Percentiles rank a stretch among this genome's conserved stretches.
phyloP scores from a whole-genome alignment of 176 grass and related monocot genomes.

The Lolium perenne region DNA sequence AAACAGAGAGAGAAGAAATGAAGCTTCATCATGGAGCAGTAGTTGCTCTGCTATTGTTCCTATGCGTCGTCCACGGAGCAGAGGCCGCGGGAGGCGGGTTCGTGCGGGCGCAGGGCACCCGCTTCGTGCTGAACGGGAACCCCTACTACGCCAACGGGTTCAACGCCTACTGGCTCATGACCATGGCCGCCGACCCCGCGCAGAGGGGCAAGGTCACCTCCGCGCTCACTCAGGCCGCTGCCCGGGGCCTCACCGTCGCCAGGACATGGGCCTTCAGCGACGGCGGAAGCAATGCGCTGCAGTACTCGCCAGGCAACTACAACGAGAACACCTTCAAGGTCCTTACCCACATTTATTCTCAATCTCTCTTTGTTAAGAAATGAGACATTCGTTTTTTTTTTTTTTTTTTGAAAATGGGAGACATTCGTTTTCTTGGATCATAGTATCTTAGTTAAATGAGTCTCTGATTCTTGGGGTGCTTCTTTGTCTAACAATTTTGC shows the following conservation, averaged over 20 bases:
- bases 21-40: conserved; percentile 33
- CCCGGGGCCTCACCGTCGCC: conserved; percentile 73
- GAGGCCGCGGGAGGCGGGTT: conserved; percentile 53
- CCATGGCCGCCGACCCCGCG: conserved; percentile 63
- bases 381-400: neutral
- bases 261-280: conserved; percentile 96
- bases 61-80: conserved; percentile 38
- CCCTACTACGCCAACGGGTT: conserved; percentile 92
- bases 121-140: conserved; percentile 77
- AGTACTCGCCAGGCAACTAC: conserved; percentile 77
- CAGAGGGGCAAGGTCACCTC: conserved; percentile 70
- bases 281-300: conserved; percentile 69
- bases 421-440: conserved; percentile 6
- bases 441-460: neutral
- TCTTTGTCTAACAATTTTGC: neutral
- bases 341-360: neutral
- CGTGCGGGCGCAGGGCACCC: conserved; percentile 65
- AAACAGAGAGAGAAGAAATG: too few species aligned
- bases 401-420: too few species aligned
- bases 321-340: conserved; percentile 96
- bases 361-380: neutral
- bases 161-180: conserved; percentile 99
- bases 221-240: conserved; percentile 61
- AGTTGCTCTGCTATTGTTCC: conserved; percentile 47
- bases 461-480: conserved; percentile 11